Base-by-base conservation (phyloP, 148 eudicot species). In the Nepenthes mirabilis region DNA sequence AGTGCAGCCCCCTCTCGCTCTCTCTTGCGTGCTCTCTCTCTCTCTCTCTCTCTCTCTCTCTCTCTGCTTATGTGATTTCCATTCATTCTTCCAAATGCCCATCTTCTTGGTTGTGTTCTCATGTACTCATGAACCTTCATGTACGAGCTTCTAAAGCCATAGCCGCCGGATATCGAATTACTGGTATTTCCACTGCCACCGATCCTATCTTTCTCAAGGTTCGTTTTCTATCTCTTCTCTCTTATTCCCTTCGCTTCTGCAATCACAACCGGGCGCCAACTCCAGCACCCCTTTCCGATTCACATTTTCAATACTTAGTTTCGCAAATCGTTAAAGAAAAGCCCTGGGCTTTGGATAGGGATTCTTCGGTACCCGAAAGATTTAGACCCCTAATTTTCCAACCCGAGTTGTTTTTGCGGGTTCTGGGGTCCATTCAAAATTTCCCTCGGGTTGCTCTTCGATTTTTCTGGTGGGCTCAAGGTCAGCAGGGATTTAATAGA, bases 381-480 rank as follows among this genome's bases (percentile, higher is more conserved):
- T 67, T 80, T 14, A 43, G 63, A 50, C 62, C 66, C 9, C 58
- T 75, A 43, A 56, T 80, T 54, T 3, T 56, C 13, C 69, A 83
- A 11, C 62, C 85, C 34, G 77, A 71, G 49, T 59, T 78, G 64
- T 72, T 83, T 14, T 32, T 74, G 11, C 58, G 75, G 23, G 81
- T 74, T 32, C 67, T 83, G 14, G 58, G 64, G 62, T 73, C 74
- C 13, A 47, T 83, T 40, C 55, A 64, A 5, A 36, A 51, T 36
- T 43, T 60, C 34, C 85, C 89, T 0, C 49, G 74, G 13, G 40
- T 64, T 49, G 89, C 82, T 2, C 56, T 80, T 40, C 49, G 66
- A 40, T 69, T 83, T 36, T 83, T 75, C 59, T 36, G 65, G 35
- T 83, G 85, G 89, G 83, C 75, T 1, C 77, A 66, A 37, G 66